These are phyloP conservation scores for Blastobotrys buckinghamii DNA, from an alignment of 1,139 yeast genomes.

Conservation along the genomic window DNA sequence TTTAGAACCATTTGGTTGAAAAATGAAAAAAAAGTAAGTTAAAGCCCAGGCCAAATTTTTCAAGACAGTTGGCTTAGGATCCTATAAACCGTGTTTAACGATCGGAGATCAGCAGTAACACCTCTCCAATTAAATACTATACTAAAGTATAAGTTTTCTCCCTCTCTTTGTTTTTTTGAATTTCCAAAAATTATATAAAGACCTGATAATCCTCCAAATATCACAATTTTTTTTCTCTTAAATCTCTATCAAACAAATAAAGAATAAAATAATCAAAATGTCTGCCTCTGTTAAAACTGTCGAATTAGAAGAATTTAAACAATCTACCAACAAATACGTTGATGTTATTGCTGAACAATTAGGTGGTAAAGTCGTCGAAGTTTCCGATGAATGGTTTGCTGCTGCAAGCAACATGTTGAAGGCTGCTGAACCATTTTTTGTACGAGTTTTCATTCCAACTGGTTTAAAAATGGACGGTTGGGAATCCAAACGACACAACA, in stretches of 20 bases:
- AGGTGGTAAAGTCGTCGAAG: conserved; percentile 65
- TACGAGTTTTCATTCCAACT: conserved; percentile 68
- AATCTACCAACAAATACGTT: conserved; percentile 5
- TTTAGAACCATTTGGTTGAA: no score
- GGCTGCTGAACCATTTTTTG: conserved; percentile 73
- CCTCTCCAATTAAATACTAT: no score
- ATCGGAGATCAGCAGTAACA: no score
- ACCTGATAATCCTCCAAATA: background rate
- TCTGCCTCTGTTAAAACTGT: conserved; percentile 4
- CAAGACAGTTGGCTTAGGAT: no score
- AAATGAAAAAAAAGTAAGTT: no score
- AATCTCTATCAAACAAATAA: background rate
- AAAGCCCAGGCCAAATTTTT: no score
- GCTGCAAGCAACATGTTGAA: conserved; percentile 83
- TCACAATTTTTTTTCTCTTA: background rate
- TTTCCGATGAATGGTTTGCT: conserved; percentile 93
- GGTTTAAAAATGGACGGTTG: conserved; percentile 88
- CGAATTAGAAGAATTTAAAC: conserved; percentile 5
- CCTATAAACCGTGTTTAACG: no score
- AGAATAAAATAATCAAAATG: conserved; percentile 1
- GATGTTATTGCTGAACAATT: conserved; percentile 77
- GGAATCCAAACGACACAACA: conserved; percentile 95
- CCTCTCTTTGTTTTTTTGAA: no score
- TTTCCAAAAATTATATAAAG: background rate
- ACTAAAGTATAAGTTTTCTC: no score